Evolutionary conservation across 352 stramenopile genomes (phyloP).

Genomic region (Aphanomyces astaci): DNA sequence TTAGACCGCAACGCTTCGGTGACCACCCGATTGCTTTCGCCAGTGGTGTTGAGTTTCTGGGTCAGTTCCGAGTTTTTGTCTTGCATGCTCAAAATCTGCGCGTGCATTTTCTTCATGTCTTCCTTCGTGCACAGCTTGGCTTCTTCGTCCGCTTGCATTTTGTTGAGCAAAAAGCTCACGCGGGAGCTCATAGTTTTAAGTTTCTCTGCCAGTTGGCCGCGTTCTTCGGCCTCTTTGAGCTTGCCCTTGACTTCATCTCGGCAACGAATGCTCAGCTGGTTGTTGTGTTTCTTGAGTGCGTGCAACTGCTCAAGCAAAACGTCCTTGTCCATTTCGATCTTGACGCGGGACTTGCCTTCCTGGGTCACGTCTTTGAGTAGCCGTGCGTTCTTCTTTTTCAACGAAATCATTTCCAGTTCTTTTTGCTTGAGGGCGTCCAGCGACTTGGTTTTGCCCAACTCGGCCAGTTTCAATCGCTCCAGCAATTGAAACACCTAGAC

Average conservation of each 20-base stretch:
- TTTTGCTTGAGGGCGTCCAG: slow-evolving; percentile 92
- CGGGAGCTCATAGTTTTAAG: slow-evolving; percentile 88
- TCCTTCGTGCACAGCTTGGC: slow-evolving; percentile 88
- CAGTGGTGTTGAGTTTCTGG: slow-evolving; percentile 81
- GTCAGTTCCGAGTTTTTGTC: slow-evolving; percentile 86
- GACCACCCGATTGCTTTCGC: slow-evolving; percentile 89
- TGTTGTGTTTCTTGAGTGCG: slow-evolving; percentile 94
- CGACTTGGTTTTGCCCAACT: slow-evolving; percentile 94
- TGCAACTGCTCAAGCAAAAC: slow-evolving; percentile 91
- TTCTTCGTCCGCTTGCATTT: slow-evolving; percentile 95
- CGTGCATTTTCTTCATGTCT: slow-evolving; percentile 92
- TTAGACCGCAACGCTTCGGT: slow-evolving; percentile 83
- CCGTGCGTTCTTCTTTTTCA: slow-evolving; percentile 93
- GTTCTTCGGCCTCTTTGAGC: slow-evolving; percentile 86
- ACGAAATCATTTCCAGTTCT: slow-evolving; percentile 88
- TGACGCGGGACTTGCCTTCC: slow-evolving; percentile 89
- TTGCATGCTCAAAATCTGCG: slow-evolving; percentile 82
- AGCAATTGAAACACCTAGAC: slow-evolving; percentile 89
- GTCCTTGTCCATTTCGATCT: slow-evolving; percentile 91
- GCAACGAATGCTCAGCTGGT: slow-evolving; percentile 85
- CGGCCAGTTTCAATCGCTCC: slow-evolving; percentile 92
- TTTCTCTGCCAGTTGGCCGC: slow-evolving; percentile 91
- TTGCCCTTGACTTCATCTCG: slow-evolving; percentile 91
- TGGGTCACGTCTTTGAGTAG: slow-evolving; percentile 91
- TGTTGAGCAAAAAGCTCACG: slow-evolving; percentile 93